Conservation (phyloP, 192 early-diverging fungal genomes). For the Gonapodya prolifera region DNA sequence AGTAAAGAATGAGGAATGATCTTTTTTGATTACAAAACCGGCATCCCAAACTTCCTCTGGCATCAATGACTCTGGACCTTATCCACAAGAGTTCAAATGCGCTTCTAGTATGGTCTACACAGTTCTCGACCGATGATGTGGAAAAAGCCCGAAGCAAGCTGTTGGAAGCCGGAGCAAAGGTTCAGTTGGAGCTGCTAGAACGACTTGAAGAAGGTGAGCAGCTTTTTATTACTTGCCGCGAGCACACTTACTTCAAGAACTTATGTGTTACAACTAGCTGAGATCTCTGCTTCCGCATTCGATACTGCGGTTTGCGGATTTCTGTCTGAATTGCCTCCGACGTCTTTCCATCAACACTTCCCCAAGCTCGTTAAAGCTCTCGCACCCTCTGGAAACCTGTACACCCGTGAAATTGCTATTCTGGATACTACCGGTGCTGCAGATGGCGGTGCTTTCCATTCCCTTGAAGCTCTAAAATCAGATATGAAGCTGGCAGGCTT, state of each 20-base stretch:
- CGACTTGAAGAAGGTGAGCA: neutral
- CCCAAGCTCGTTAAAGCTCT: slow-evolving; percentile 48
- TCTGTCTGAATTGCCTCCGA: neutral
- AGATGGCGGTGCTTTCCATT: slow-evolving; percentile 35
- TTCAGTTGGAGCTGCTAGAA: neutral
- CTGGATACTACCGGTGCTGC: slow-evolving; percentile 23
- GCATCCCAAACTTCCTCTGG: too few species aligned
- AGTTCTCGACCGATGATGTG: neutral
- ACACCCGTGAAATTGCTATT: slow-evolving; percentile 56
- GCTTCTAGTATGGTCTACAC: neutral
- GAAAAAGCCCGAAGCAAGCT: neutral
- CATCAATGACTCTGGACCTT: neutral
- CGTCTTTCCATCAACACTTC: slow-evolving; percentile 24
- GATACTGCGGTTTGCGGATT: neutral
- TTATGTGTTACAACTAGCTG: neutral
- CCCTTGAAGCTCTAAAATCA: slow-evolving; percentile 43
- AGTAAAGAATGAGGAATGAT: too few species aligned
- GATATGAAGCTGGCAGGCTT: slow-evolving; percentile 77
- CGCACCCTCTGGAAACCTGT: slow-evolving; percentile 49
- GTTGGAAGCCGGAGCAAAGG: neutral
- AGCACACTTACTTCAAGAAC: neutral
- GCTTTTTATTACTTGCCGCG: neutral
- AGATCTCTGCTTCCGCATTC: neutral
- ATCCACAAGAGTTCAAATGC: neutral
- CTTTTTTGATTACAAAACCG: too few species aligned